Evolutionary conservation across 495 filamentous ascomycete genomes (phyloP).

Genomic region (Penicillium waksmanii): DNA sequence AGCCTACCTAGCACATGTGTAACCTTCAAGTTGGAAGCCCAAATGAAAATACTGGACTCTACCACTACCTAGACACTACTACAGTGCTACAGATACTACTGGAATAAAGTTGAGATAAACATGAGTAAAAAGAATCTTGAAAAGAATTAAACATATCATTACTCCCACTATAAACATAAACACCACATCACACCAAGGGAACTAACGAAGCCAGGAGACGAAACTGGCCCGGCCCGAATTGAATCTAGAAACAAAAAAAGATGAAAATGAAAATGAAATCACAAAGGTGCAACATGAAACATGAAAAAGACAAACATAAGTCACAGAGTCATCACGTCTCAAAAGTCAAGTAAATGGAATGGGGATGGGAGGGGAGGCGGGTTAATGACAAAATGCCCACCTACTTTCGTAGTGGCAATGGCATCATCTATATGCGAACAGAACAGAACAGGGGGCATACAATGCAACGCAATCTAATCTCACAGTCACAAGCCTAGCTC

Average conservation of each 20-base stretch:
- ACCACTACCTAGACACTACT: too few relatives aligned
- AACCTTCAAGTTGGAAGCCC: too few relatives aligned
- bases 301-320: conserved; percentile 28
- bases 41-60: too few relatives aligned
- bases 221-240: conserved; percentile 18
- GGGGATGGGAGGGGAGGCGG: not conserved
- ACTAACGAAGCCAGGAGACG: conserved; percentile 29
- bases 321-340: conserved; percentile 40
- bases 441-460: conserved; percentile 4
- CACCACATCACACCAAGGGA: not conserved
- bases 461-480: not conserved
- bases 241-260: too few relatives aligned
- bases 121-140: too few relatives aligned
- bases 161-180: conserved; percentile 38
- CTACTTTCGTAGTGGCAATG: not conserved
- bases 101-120: too few relatives aligned
- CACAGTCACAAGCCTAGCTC: too few relatives aligned
- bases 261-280: too few relatives aligned
- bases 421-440: conserved; percentile 7
- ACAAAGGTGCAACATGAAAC: conserved; percentile 6
- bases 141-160: conserved; percentile 23
- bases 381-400: not conserved
- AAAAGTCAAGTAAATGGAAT: conserved; percentile 16
- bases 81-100: too few relatives aligned
- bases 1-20: too few relatives aligned